Base-by-base conservation (phyloP, 2,329 filamentous ascomycete species). In the Eutypa lata region DNA sequence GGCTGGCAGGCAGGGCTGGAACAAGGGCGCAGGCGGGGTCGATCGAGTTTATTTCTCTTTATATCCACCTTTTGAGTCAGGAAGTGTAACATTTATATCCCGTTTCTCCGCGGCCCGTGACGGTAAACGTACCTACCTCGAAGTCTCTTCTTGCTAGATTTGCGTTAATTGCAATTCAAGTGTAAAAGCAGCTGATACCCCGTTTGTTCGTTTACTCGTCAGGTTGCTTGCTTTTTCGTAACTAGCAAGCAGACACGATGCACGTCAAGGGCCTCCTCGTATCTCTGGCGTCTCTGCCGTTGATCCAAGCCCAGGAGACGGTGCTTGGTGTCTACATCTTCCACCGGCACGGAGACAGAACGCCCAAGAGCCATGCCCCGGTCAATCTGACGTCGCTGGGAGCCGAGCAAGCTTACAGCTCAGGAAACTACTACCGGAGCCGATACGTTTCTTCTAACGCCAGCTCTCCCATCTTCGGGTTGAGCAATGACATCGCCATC, bases 291-390 rank as follows among this genome's bases (percentile, higher is more conserved):
- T 61, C 75, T 47, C 55, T 73, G 46, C 65, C 69, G n/a, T 62
- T 73, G 37, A 61, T 54, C 45, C 61, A 56, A 47, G 73, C 73
- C 19, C 89, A 95, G 74, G 88, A 95, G 74, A 89, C 86, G 1
- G 78, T 94, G 26, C 78, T 96, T 16, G 91, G 91, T 49, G 85
- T 87, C 45, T 94, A 92, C 71, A 85, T 96, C 71, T 96, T 95
- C 77, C 85, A 90, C 62, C 88, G 92, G 45, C 92, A 97, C 74
- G 92, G 92, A 53, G 92, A 97, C 71, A 85, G 92, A 52, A 93
- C 91, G 1, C 75, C 90, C 57, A 96, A 96, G 75, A 77, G 83
- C 18, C 84, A 83, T 57, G 77, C 84, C 45, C 88, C 88, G 13
- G 84, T 89, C 26, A 80, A 81, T 59, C 73, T 97, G 68, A 96